phyloP scores from a whole-genome alignment of 305 asterid species.

The Euphrasia arctica region DNA sequence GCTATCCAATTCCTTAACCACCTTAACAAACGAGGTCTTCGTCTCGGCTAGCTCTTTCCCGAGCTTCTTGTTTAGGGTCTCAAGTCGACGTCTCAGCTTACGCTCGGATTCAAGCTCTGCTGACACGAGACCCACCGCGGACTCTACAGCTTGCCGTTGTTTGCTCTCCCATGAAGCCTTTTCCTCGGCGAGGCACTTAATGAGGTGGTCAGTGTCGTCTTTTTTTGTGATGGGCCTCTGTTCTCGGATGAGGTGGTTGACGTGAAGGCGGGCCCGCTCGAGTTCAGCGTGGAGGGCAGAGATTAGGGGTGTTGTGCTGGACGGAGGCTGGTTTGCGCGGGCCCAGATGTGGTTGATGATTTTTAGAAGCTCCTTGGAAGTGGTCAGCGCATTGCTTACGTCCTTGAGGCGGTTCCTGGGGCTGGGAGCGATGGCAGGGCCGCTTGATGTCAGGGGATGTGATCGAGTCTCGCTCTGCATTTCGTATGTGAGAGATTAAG shows the following conservation, averaged over 20 bases:
- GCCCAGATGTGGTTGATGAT: conserved; percentile 85
- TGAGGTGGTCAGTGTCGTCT: conserved; percentile 54
- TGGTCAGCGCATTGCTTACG: conserved; percentile 77
- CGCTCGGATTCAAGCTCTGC: conserved; percentile 75
- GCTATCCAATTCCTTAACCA: conserved; percentile 60
- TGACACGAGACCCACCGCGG: conserved; percentile 55
- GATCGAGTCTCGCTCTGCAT: conserved; percentile 80
- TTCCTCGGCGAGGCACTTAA: conserved; percentile 81
- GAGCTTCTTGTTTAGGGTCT: conserved; percentile 79
- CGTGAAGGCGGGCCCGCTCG: conserved; percentile 88
- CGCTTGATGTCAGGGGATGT: conserved; percentile 58
- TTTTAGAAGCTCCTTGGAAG: conserved; percentile 92
- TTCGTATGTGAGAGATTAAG: neutral
- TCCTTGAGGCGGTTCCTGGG: conserved; percentile 62
- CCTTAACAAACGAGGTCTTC: conserved; percentile 54
- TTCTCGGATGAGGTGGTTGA: conserved; percentile 79
- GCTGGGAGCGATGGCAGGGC: conserved; percentile 46
- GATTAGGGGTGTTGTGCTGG: conserved; percentile 66
- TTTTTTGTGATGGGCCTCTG: conserved; percentile 43
- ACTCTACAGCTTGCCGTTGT: conserved; percentile 54
- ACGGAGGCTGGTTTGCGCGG: conserved; percentile 70
- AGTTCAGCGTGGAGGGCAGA: conserved; percentile 94
- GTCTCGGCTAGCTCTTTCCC: conserved; percentile 72
- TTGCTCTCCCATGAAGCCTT: conserved; percentile 75
- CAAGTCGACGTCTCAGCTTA: conserved; percentile 63